phyloP scores from a whole-genome alignment of 1,284 basidiomycete genomes.

The Cystobasidium sp. region DNA sequence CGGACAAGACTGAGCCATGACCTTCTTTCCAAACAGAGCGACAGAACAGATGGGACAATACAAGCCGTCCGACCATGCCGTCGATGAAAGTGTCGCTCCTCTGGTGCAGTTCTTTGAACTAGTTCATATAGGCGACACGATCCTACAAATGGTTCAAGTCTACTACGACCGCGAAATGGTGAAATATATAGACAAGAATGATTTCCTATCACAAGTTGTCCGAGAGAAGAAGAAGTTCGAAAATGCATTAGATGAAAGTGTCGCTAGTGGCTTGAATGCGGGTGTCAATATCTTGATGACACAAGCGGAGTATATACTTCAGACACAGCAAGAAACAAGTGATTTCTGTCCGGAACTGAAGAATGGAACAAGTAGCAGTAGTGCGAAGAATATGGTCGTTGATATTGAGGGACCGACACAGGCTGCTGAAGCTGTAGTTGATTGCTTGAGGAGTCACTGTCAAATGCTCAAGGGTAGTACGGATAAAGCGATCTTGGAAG shows the following conservation, averaged over 20 bases:
- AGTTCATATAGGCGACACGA: constrained; percentile 95
- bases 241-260: constrained; percentile 84
- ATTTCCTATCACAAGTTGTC: constrained; percentile 91
- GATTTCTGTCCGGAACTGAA: constrained; percentile 79
- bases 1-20: constrained; percentile 3
- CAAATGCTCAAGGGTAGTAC: constrained; percentile 88
- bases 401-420: constrained; percentile 69
- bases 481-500: constrained; percentile 92
- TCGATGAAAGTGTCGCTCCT: constrained; percentile 79
- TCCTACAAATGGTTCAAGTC: constrained; percentile 95
- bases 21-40: constrained; percentile 62
- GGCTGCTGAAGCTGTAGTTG: constrained; percentile 83
- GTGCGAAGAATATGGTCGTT: constrained; percentile 27
- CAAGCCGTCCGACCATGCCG: constrained; percentile 79
- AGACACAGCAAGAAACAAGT: constrained; percentile 76
- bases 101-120: constrained; percentile 96
- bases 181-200: constrained; percentile 81
- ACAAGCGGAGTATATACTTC: constrained; percentile 93
- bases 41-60: constrained; percentile 84
- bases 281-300: constrained; percentile 96
- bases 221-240: constrained; percentile 97
- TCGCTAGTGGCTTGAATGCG: constrained; percentile 88
- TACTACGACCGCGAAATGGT: constrained; percentile 96
- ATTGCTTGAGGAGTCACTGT: constrained; percentile 85
- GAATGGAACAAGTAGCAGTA: constrained; percentile 27